Evolutionary conservation across 805 yeast genomes (phyloP).

Genomic region (Pichia cephalocereana): DNA sequence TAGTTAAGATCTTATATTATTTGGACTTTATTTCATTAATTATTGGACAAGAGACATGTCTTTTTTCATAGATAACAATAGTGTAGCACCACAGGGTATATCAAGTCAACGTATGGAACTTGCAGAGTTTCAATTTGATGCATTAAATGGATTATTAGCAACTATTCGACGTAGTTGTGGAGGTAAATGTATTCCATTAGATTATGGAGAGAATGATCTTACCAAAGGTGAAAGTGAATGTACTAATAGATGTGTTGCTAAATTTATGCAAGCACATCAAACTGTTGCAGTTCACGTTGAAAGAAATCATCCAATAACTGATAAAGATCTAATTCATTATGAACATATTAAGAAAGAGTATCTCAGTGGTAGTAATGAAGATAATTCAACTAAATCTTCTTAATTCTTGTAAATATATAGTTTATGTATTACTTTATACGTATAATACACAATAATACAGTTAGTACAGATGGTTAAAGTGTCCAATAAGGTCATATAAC

Average conservation of each 20-base stretch:
- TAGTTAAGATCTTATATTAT: too few species aligned
- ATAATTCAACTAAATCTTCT: background rate
- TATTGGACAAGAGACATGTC: slow-evolving; percentile 38
- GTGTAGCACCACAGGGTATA: slow-evolving; percentile 36
- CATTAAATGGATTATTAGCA: slow-evolving; percentile 40
- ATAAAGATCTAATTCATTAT: slow-evolving; percentile 28
- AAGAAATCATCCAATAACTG: slow-evolving; percentile 32
- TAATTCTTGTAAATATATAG: too few species aligned
- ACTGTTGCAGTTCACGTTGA: slow-evolving; percentile 47
- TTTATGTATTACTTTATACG: too few species aligned
- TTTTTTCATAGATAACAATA: slow-evolving; percentile 42
- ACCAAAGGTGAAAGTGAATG: slow-evolving; percentile 77
- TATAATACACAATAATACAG: too few species aligned
- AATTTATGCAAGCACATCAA: slow-evolving; percentile 67
- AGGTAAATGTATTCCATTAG: slow-evolving; percentile 74
- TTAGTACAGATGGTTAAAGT: too few species aligned
- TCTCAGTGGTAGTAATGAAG: slow-evolving; percentile 4
- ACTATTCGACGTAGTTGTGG: slow-evolving; percentile 55
- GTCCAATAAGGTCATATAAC: too few species aligned
- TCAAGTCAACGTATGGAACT: slow-evolving; percentile 51
- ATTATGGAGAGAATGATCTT: slow-evolving; percentile 68
- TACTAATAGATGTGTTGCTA: slow-evolving; percentile 90
- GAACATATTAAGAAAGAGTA: slow-evolving; percentile 19
- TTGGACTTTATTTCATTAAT: too few species aligned
- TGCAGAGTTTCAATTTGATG: slow-evolving; percentile 62